phyloP scores from a whole-genome alignment of 2,329 filamentous ascomycete species.

The Xylaria sp. region DNA sequence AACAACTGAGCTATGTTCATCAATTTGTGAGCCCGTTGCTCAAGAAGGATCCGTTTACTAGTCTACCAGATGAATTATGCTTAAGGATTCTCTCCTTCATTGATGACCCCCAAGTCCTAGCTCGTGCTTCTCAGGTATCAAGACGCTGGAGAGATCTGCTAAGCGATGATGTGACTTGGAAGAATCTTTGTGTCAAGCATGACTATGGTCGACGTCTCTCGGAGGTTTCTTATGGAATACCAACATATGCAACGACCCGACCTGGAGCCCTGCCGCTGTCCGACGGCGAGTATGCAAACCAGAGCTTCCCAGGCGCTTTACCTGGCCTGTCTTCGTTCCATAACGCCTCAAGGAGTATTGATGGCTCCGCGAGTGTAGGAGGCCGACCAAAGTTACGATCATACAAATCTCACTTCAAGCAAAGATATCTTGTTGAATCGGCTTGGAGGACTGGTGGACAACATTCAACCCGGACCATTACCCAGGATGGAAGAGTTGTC shows the following conservation, averaged over 20 bases:
- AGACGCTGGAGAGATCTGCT: constrained; percentile 92
- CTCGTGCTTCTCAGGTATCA: constrained; percentile 95
- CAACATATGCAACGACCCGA: constrained; percentile 49
- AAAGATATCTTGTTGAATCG: constrained; percentile 95
- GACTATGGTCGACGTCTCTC: constrained; percentile 77
- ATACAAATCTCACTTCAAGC: constrained; percentile 98
- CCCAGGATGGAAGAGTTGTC: constrained; percentile 95
- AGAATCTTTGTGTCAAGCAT: constrained; percentile 95
- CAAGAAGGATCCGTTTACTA: constrained; percentile 96
- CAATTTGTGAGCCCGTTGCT: constrained; percentile 93
- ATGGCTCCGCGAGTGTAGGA: constrained; percentile 58
- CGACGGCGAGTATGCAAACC: constrained; percentile 51
- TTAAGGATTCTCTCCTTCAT: constrained; percentile 93
- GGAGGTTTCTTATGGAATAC: constrained; percentile 57
- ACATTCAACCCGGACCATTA: constrained; percentile 86
- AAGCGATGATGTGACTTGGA: constrained; percentile 98
- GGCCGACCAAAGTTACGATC: constrained; percentile 76
- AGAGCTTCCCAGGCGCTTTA: constrained; percentile 59
- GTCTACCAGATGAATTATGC: constrained; percentile 92
- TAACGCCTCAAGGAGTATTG: constrained; percentile 64
- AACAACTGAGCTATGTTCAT: constrained; percentile 94
- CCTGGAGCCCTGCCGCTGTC: constrained; percentile 49
- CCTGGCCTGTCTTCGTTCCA: constrained; percentile 51
- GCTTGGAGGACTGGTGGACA: constrained; percentile 95
- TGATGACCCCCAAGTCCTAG: constrained; percentile 94